Evolutionary conservation across 805 yeast genomes (phyloP).

Genomic region (Candida parachauliodes): DNA sequence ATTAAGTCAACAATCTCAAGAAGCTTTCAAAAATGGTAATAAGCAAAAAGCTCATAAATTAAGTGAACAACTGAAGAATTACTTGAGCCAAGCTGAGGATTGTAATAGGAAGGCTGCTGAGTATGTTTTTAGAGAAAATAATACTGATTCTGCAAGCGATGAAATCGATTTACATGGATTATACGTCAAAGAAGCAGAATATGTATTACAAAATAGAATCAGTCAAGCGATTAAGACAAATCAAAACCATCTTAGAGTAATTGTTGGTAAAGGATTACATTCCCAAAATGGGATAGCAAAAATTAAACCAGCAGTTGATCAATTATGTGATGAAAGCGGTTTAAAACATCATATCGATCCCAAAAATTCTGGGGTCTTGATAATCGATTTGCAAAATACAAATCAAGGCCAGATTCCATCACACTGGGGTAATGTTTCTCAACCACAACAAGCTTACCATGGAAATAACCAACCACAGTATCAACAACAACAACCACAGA

Average conservation of each 20-base stretch:
- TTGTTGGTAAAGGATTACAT: slow-evolving; percentile 92
- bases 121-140: slow-evolving; percentile 83
- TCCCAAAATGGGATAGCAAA: slow-evolving; percentile 80
- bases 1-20: slow-evolving; percentile 65
- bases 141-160: slow-evolving; percentile 76
- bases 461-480: slow-evolving; percentile 20
- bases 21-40: slow-evolving; percentile 74
- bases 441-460: slow-evolving; percentile 19
- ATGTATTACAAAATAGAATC: slow-evolving; percentile 69
- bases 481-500: slow-evolving; percentile 21
- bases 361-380: slow-evolving; percentile 76
- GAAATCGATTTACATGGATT: slow-evolving; percentile 95
- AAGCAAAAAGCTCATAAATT: slow-evolving; percentile 67
- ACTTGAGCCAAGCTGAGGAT: slow-evolving; percentile 57
- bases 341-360: slow-evolving; percentile 61
- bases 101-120: slow-evolving; percentile 82
- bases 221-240: slow-evolving; percentile 56
- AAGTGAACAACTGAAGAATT: slow-evolving; percentile 64
- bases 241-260: slow-evolving; percentile 67
- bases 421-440: slow-evolving; percentile 22
- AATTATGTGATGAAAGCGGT: slow-evolving; percentile 63
- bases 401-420: slow-evolving; percentile 26
- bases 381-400: slow-evolving; percentile 51
- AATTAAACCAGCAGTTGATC: slow-evolving; percentile 84
- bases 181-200: slow-evolving; percentile 83